Conservation (phyloP, 768 basidiomycete species). For the Lyophyllum atratum region DNA sequence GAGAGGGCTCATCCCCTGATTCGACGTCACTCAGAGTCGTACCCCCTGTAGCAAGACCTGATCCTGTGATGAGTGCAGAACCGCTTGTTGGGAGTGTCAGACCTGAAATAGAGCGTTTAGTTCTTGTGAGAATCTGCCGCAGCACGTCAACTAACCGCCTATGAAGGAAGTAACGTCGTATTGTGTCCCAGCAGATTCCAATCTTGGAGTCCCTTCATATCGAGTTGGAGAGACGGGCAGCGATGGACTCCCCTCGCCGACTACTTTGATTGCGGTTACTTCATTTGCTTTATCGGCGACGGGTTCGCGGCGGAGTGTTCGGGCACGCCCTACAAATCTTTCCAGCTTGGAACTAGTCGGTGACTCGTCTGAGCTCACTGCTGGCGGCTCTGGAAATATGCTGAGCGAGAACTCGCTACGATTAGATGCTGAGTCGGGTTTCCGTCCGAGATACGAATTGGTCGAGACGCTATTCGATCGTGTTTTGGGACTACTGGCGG, state of each 20-base stretch:
- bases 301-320: slow-evolving; percentile 2
- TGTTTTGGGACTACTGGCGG: background rate
- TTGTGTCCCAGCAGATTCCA: slow-evolving; percentile 50
- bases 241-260: background rate
- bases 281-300: background rate
- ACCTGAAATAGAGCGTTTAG: slow-evolving; percentile 17
- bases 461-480: slow-evolving; percentile 20
- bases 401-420: slow-evolving; percentile 69
- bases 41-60: background rate
- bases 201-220: slow-evolving; percentile 21
- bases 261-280: background rate
- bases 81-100: slow-evolving; percentile 20
- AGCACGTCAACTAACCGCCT: slow-evolving; percentile 35
- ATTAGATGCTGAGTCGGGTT: slow-evolving; percentile 35
- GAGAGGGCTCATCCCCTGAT: slow-evolving; percentile 14
- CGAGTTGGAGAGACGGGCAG: slow-evolving; percentile 17
- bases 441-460: slow-evolving; percentile 19
- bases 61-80: background rate
- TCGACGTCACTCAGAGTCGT: slow-evolving; percentile 18
- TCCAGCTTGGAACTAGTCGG: slow-evolving; percentile 8
- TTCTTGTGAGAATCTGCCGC: background rate
- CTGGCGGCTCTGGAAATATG: slow-evolving; percentile 67
- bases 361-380: background rate
- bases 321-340: slow-evolving; percentile 7
- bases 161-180: slow-evolving; percentile 81